A percentile compares a stretch with the other conserved stretches of the same genome.
Conservation (phyloP, 2,329 filamentous ascomycete species). For the Pseudogymnoascus sp. region DNA sequence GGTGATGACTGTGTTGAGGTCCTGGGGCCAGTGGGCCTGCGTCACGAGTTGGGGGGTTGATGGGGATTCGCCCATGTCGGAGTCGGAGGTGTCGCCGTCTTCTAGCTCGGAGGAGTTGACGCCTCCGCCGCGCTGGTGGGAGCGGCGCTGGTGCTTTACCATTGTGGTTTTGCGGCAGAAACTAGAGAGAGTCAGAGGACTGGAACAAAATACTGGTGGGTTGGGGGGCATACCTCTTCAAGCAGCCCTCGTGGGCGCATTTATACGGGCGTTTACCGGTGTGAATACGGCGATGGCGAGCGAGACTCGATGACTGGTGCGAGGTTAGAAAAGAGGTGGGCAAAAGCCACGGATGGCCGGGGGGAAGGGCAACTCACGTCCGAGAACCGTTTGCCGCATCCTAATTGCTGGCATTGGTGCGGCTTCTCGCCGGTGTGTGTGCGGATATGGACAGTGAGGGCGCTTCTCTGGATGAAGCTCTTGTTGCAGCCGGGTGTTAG, state of each 20-base stretch:
- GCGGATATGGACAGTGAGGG: conserved; percentile 61
- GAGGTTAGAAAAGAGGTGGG: conserved; percentile 14
- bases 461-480: conserved; percentile 64
- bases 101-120: conserved; percentile 44
- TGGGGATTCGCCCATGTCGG: conserved; percentile 44
- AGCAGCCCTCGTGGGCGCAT: conserved; percentile 41
- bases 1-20: conserved; percentile 18
- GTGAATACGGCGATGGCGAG: conserved; percentile 57
- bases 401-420: conserved; percentile 56
- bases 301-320: conserved; percentile 29
- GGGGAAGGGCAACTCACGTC: conserved; percentile 44
- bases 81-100: conserved; percentile 30
- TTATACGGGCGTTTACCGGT: conserved; percentile 62
- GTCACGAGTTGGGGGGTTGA: conserved; percentile 47
- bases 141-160: conserved; percentile 58
- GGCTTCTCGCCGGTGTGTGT: conserved; percentile 67
- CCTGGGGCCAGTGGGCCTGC: conserved; percentile 43
- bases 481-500: conserved; percentile 54
- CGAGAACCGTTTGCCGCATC: conserved; percentile 61
- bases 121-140: conserved; percentile 45
- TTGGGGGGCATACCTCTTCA: conserved; percentile 29
- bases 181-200: conserved; percentile 31
- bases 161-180: conserved; percentile 67
- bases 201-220: too few relatives aligned
- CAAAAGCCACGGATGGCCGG: background rate